These are phyloP conservation scores for Xylaria sp. DNA, from an alignment of 495 filamentous ascomycete genomes.

Conservation along the genomic window DNA sequence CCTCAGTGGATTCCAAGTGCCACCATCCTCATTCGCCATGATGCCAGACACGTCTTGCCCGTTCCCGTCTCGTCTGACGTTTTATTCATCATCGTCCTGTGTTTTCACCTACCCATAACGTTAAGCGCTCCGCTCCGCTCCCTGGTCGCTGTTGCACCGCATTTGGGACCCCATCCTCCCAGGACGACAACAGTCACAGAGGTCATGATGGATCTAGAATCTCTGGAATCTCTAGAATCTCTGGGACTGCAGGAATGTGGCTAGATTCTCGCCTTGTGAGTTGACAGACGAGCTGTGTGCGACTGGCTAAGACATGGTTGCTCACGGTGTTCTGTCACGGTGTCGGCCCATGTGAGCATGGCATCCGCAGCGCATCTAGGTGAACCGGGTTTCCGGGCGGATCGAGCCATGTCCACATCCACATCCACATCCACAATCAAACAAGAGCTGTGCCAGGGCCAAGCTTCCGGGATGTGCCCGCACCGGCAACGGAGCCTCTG, in stretches of 20 bases:
- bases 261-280: background rate
- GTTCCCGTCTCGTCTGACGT: background rate
- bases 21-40: slow-evolving; percentile 2
- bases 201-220: background rate
- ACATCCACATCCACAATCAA: background rate
- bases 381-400: background rate
- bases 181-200: background rate
- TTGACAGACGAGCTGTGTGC: background rate
- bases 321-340: slow-evolving; percentile 15
- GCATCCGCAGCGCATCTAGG: background rate
- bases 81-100: background rate
- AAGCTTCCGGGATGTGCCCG: slow-evolving; percentile 7
- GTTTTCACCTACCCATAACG: background rate
- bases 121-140: background rate
- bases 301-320: slow-evolving; percentile 3
- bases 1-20: background rate
- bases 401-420: background rate
- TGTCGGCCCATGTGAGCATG: background rate
- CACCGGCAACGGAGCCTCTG: background rate
- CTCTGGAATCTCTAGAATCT: background rate
- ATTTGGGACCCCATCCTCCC: background rate
- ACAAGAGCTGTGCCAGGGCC: background rate
- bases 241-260: background rate
- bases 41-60: background rate
- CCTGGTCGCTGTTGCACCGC: background rate